Evolutionary conservation across 768 basidiomycete genomes (phyloP), one percentile per base, ranked within the genome.

Genomic region (Leccinum incarnatum): DNA sequence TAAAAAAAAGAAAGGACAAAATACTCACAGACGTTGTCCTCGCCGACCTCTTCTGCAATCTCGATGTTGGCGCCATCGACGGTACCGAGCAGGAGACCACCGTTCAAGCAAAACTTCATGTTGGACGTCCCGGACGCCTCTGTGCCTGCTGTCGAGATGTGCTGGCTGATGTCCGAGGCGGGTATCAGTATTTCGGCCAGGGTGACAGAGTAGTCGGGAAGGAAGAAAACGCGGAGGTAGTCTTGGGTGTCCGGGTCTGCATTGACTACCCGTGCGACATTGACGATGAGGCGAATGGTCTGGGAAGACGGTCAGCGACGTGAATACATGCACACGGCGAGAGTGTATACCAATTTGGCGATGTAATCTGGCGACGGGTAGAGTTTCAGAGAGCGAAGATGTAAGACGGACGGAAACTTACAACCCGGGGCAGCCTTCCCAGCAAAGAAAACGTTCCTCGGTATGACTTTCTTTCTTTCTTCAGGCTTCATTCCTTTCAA

Each of bases 31-130:
- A 95, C 93, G 71, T 96, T 93, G 67, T 83, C 86, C 69, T 94
- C 92, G 30, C 95, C 96, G 50, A 94, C 88, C 72, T 97, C 95
- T 68, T 98, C 93, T 4, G 93, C 95, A 63, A 98, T 98, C 77
- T 98, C 95, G 59, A 94, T 93, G 67, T 93, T 95, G 19, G 96
- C 96, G 55, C 96, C 96, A 75, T 99, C 93, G 76, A 91, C 90
- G 29, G 93, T 94, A 49, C 93, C 94, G 50, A 95, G 74, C 14
- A 98, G 77, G 51, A 98, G 76, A 21, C 93, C 95, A 37, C 96
- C 96, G 66, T 94, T 95, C 53, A 96, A 71, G 66, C 90, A 91
- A 75, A 98, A 93, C 74, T 90, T 91, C 88, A 91, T 90, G 76
- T 91, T 92, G 7, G 86, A 89, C 42, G 88, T 89, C 34, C 87